A percentile compares a stretch with the other conserved stretches of the same genome.
phyloP scores from a whole-genome alignment of 1,284 basidiomycete genomes.

The Sporisorium exsertum region DNA sequence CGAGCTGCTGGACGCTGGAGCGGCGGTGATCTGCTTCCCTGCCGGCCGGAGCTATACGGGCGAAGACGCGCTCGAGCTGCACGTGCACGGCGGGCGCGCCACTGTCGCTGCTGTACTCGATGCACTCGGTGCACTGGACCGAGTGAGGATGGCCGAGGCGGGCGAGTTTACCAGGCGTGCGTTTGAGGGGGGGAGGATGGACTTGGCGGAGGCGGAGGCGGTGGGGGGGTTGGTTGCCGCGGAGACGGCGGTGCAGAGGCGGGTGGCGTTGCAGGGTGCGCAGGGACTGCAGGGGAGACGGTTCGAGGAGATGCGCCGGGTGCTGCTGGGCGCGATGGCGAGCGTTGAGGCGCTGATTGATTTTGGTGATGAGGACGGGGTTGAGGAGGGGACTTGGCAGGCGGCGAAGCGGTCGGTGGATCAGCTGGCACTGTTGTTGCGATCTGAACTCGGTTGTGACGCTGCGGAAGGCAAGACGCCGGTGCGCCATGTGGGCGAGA shows the following conservation, averaged over 20 bases:
- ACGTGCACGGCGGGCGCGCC: conserved; percentile 87
- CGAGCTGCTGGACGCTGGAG: conserved; percentile 80
- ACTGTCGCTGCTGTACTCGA: conserved; percentile 78
- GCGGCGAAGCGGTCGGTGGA: conserved; percentile 3
- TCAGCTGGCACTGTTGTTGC: conserved; percentile 12
- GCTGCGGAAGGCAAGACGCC: too few species aligned
- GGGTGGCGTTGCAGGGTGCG: conserved; percentile 77
- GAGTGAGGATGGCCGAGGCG: conserved; percentile 79
- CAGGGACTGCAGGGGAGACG: conserved; percentile 72
- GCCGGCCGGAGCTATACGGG: conserved; percentile 82
- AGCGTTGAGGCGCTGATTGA: conserved; percentile 88
- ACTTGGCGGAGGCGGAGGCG: conserved; percentile 86
- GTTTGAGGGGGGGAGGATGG: conserved; percentile 80
- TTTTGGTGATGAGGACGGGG: conserved; percentile 87
- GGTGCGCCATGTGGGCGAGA: conserved; percentile 77
- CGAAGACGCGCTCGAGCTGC: conserved; percentile 84
- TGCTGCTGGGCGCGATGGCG: conserved; percentile 79
- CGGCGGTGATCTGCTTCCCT: conserved; percentile 81
- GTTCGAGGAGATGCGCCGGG: conserved; percentile 76
- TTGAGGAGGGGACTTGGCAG: conserved; percentile 80
- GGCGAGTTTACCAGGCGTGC: conserved; percentile 89
- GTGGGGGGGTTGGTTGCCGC: conserved; percentile 84
- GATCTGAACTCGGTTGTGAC: conserved; percentile 20
- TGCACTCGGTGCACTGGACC: conserved; percentile 71
- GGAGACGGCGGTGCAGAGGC: conserved; percentile 83